Percentiles rank a stretch among this genome's conserved stretches.
phyloP scores from a whole-genome alignment of 148 eudicot species.

The Rhododendron ferrugineum region DNA sequence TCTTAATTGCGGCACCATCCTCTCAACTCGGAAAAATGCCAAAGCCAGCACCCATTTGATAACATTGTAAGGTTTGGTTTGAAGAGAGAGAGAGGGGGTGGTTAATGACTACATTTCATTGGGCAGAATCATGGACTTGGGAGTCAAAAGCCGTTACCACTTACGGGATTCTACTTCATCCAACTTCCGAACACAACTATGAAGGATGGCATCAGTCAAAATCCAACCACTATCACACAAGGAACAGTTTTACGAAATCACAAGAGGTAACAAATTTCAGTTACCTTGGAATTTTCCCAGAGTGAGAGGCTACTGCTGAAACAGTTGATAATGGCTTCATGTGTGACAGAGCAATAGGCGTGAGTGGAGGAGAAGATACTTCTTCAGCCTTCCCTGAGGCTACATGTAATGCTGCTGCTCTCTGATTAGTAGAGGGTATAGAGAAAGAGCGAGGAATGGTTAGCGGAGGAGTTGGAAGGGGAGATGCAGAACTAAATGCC shows the following conservation, averaged over 20 bases:
- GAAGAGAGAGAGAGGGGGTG: too few relatives aligned
- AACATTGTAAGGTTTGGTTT: background rate
- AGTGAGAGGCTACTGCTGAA: slow-evolving; percentile 23
- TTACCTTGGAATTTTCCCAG: slow-evolving; percentile 34
- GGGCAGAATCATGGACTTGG: background rate
- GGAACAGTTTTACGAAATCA: background rate
- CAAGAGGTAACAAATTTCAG: slow-evolving; percentile 1
- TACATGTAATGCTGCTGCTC: slow-evolving; percentile 36
- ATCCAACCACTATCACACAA: background rate
- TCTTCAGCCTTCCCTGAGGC: slow-evolving; percentile 38
- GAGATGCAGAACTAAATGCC: slow-evolving; percentile 47
- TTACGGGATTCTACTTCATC: background rate
- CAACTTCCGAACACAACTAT: background rate
- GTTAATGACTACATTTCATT: background rate
- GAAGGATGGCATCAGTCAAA: background rate
- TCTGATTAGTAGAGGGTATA: slow-evolving; percentile 71
- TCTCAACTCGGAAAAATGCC: background rate
- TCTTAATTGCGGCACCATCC: background rate
- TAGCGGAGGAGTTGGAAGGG: slow-evolving; percentile 71
- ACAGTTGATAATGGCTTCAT: slow-evolving; percentile 22
- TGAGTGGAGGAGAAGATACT: slow-evolving; percentile 64
- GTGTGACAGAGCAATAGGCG: slow-evolving; percentile 61
- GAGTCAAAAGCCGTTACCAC: background rate
- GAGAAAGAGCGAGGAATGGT: slow-evolving; percentile 76
- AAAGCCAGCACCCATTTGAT: background rate